Conservation (phyloP, 441 rosid species). For the Populus tomentosa region DNA sequence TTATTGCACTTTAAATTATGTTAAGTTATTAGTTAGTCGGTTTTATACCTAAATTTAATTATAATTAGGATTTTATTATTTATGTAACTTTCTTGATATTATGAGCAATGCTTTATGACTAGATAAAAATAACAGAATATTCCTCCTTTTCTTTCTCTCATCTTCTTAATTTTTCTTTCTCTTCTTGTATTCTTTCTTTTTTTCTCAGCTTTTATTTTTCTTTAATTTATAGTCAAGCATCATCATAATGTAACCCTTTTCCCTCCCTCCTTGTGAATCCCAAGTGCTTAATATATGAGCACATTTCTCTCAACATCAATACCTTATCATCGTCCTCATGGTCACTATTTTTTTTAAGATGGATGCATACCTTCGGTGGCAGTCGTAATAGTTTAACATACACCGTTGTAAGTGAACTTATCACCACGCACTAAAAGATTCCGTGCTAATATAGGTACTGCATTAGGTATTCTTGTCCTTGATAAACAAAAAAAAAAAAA, state of each 20-base stretch:
- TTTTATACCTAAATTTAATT: no score
- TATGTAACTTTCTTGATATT: no score
- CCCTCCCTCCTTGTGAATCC: not conserved
- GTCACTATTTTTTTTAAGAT: not conserved
- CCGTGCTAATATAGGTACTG: not conserved
- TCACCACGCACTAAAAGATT: conserved; percentile 15
- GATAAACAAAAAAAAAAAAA: no score
- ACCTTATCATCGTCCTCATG: not conserved
- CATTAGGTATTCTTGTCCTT: not conserved
- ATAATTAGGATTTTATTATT: no score
- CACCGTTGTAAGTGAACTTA: not conserved
- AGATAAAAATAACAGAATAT: no score
- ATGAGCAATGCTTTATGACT: no score
- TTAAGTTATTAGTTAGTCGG: no score
- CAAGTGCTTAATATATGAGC: not conserved
- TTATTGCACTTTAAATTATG: no score
- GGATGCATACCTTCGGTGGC: not conserved
- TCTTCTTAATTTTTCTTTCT: no score
- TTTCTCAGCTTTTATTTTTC: not conserved
- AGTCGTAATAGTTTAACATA: not conserved
- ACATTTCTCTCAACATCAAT: not conserved
- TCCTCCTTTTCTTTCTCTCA: no score
- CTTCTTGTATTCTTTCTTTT: not conserved
- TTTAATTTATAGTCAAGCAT: no score
- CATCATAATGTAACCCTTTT: not conserved